A percentile compares a stretch with the other conserved stretches of the same genome.
Evolutionary conservation across 352 stramenopile genomes (phyloP).

Genomic region (Thalassiosira mediterranea): DNA sequence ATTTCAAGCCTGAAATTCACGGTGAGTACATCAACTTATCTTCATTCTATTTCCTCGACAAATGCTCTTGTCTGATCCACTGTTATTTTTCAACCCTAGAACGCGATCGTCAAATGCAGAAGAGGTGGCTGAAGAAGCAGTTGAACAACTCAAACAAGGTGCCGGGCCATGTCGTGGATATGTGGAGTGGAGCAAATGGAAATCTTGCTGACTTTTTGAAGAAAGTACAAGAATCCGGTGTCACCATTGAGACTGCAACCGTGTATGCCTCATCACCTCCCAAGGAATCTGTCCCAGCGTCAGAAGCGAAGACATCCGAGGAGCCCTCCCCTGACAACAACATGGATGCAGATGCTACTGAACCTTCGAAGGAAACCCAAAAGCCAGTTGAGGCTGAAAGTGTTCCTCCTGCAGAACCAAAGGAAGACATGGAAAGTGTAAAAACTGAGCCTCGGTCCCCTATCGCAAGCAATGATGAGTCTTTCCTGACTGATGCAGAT

Average conservation of each 20-base stretch:
- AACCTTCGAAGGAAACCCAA: slow-evolving; percentile 6
- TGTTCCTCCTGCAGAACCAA: not conserved
- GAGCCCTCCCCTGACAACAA: not conserved
- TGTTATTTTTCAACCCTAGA: slow-evolving; percentile 34
- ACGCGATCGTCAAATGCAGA: slow-evolving; percentile 69
- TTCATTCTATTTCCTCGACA: not conserved
- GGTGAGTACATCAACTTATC: slow-evolving; percentile 42
- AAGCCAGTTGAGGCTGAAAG: not conserved
- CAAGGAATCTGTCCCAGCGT: not conserved
- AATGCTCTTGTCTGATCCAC: not conserved
- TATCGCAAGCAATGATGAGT: slow-evolving; percentile 41
- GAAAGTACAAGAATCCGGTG: slow-evolving; percentile 28
- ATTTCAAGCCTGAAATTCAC: slow-evolving; percentile 69
- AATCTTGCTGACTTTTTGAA: slow-evolving; percentile 30
- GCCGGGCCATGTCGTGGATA: slow-evolving; percentile 7
- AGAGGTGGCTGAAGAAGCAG: slow-evolving; percentile 59
- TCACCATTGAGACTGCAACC: slow-evolving; percentile 30
- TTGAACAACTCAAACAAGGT: slow-evolving; percentile 14
- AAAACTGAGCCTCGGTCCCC: too few species aligned
- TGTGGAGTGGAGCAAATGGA: slow-evolving; percentile 21
- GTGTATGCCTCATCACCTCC: slow-evolving; percentile 7
- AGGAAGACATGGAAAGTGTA: not conserved
- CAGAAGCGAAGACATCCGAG: not conserved
- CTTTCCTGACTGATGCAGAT: slow-evolving; percentile 72
- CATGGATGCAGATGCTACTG: slow-evolving; percentile 12